Conservation (phyloP, 352 stramenopile genomes). For the Detonula confervacea region DNA sequence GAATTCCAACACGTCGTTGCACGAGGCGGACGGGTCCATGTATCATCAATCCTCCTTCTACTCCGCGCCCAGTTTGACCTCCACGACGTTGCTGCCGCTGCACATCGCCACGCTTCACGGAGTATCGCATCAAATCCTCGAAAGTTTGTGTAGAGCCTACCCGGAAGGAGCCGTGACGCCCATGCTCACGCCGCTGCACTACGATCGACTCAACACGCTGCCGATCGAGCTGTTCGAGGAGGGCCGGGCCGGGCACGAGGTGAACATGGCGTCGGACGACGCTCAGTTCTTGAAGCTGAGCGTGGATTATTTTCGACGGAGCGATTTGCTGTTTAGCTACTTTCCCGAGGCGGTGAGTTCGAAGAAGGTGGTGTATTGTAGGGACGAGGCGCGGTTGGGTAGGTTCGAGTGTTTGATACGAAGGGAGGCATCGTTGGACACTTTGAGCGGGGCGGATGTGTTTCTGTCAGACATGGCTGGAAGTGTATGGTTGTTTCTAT, state of each 20-base stretch:
- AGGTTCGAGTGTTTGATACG: conserved; percentile 51
- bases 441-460: neutral
- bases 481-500: conserved; percentile 44
- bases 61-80: conserved; percentile 4
- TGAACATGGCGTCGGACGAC: conserved; percentile 13
- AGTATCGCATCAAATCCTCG: conserved; percentile 33
- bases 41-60: neutral
- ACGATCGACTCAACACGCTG: conserved; percentile 16
- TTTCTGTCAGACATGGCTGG: conserved; percentile 41
- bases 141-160: conserved; percentile 38
- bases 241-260: conserved; percentile 44
- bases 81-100: conserved; percentile 34
- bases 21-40: neutral
- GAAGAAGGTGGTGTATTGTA: conserved; percentile 28
- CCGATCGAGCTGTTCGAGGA: conserved; percentile 60
- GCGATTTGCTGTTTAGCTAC: conserved; percentile 54
- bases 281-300: conserved; percentile 19
- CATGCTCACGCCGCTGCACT: conserved; percentile 19
- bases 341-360: conserved; percentile 38
- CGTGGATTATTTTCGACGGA: conserved; percentile 34
- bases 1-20: neutral
- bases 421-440: conserved; percentile 22
- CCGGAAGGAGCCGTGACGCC: conserved; percentile 42
- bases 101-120: conserved; percentile 57
- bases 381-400: conserved; percentile 33